Evolutionary conservation across 495 filamentous ascomycete genomes (phyloP).

Genomic region (Podospora pseudoanserina): DNA sequence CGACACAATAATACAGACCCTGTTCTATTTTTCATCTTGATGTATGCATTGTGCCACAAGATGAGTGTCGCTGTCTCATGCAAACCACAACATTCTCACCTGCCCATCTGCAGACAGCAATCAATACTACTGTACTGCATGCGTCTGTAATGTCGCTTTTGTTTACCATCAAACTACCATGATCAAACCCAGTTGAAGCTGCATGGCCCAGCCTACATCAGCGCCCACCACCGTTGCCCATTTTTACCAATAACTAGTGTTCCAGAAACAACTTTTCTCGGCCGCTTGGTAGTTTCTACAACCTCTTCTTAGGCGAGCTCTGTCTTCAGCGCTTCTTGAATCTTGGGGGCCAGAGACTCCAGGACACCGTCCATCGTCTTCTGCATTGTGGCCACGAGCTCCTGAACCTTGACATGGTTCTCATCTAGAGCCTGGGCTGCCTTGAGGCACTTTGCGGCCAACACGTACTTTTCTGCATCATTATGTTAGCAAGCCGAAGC

Average conservation of each 20-base stretch:
- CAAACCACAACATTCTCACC: neutral
- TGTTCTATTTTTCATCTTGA: no score
- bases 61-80: neutral
- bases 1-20: no score
- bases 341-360: conserved; percentile 54
- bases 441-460: conserved; percentile 80
- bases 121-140: neutral
- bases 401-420: conserved; percentile 70
- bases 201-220: neutral
- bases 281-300: neutral
- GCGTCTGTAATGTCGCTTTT: neutral
- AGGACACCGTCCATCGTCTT: conserved; percentile 56
- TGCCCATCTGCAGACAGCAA: neutral
- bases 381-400: conserved; percentile 69
- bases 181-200: neutral
- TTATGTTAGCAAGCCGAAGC: conserved; percentile 23
- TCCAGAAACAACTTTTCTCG: neutral
- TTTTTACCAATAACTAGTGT: neutral
- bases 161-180: neutral
- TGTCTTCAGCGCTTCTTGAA: conserved; percentile 61
- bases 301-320: conserved; percentile 46
- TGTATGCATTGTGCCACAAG: no score
- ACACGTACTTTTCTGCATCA: conserved; percentile 67
- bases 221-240: neutral
- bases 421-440: conserved; percentile 66